A percentile compares a stretch with the other conserved stretches of the same genome.
Evolutionary conservation across 768 basidiomycete genomes (phyloP).

Genomic region (Crucibulum laeve): DNA sequence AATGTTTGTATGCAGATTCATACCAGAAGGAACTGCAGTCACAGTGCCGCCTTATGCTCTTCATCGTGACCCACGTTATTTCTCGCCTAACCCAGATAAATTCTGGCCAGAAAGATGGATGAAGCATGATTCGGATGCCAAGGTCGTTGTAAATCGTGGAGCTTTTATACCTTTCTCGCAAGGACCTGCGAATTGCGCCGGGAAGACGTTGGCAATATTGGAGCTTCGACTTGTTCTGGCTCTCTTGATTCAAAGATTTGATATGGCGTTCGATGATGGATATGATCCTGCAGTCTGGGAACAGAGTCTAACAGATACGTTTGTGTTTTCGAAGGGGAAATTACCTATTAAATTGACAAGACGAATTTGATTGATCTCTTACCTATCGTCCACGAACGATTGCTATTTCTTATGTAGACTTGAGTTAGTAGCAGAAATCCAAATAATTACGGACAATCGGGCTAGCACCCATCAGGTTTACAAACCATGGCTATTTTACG

Average conservation of each 20-base stretch:
- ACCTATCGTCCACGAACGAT: too few relatives aligned
- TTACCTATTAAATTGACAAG: conserved; percentile 27
- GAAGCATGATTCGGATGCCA: conserved; percentile 25
- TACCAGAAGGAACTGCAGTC: conserved; percentile 40
- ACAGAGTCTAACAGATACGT: conserved; percentile 28
- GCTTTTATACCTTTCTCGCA: conserved; percentile 41
- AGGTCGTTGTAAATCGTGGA: conserved; percentile 19
- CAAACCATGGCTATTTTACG: too few relatives aligned
- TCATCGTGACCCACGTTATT: conserved; percentile 42
- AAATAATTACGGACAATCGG: too few relatives aligned
- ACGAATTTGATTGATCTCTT: too few relatives aligned
- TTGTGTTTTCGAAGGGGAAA: conserved; percentile 24
- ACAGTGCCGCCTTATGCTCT: conserved; percentile 39
- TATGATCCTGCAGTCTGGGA: conserved; percentile 26
- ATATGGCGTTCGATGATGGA: conserved; percentile 28
- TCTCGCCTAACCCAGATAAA: conserved; percentile 36
- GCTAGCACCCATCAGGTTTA: too few relatives aligned
- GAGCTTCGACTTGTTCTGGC: conserved; percentile 36
- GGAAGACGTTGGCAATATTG: conserved; percentile 35
- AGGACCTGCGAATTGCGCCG: conserved; percentile 37
- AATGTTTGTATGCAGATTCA: conserved; percentile 39
- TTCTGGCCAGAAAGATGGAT: conserved; percentile 42
- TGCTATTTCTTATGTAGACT: too few relatives aligned
- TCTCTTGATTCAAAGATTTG: conserved; percentile 30
- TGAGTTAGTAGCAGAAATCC: too few relatives aligned